Conservation (phyloP, 2,329 filamentous ascomycete species). For the Phyllosticta ampelicida region DNA sequence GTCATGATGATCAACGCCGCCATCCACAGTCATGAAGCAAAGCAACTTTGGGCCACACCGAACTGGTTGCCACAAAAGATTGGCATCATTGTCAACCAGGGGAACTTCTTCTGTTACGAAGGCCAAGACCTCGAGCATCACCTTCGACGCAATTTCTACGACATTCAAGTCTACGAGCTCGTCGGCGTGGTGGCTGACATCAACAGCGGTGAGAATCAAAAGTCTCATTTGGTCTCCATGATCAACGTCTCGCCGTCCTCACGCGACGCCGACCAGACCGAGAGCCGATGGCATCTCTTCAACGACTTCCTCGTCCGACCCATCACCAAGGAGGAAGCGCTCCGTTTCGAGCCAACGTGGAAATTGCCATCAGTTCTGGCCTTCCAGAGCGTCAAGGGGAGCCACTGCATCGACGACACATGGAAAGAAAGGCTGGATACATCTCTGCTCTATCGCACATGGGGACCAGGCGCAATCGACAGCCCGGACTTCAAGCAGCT, state of each 20-base stretch:
- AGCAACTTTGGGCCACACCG: slow-evolving; percentile 75
- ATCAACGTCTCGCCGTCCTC: slow-evolving; percentile 69
- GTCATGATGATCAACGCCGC: slow-evolving; percentile 83
- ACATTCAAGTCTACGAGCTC: slow-evolving; percentile 81
- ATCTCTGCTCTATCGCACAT: slow-evolving; percentile 69
- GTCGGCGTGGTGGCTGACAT: slow-evolving; percentile 86
- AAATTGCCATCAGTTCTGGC: slow-evolving; percentile 82
- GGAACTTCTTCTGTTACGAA: slow-evolving; percentile 92
- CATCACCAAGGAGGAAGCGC: slow-evolving; percentile 68
- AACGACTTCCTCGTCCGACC: slow-evolving; percentile 91
- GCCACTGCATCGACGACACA: slow-evolving; percentile 70
- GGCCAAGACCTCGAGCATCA: slow-evolving; percentile 78
- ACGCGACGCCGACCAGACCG: slow-evolving; percentile 40
- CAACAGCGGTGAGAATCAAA: slow-evolving; percentile 72
- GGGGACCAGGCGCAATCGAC: slow-evolving; percentile 34
- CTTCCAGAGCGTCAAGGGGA: slow-evolving; percentile 72
- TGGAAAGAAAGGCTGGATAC: slow-evolving; percentile 85
- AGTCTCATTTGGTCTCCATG: slow-evolving; percentile 82
- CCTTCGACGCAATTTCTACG: slow-evolving; percentile 65
- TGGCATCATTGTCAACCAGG: slow-evolving; percentile 78
- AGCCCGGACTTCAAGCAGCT: slow-evolving; percentile 52
- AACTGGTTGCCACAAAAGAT: slow-evolving; percentile 92
- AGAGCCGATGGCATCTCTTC: slow-evolving; percentile 85
- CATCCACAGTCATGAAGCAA: slow-evolving; percentile 61
- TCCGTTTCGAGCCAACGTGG: slow-evolving; percentile 84